These are phyloP conservation scores for Fusarium agapanthi DNA, from an alignment of 2,329 filamentous ascomycete species.

Conservation along the genomic window DNA sequence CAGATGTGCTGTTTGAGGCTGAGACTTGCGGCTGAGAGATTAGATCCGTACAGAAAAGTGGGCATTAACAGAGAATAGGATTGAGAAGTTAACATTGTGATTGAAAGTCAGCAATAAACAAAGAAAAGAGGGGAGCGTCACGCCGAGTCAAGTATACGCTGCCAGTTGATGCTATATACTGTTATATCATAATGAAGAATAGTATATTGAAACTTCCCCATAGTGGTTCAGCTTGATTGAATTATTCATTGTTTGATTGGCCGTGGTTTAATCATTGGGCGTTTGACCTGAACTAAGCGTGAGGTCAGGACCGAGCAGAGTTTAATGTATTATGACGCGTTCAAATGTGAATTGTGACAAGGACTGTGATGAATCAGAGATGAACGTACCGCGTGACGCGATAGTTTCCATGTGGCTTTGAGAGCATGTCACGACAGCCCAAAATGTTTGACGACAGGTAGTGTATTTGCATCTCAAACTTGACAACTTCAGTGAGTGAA, in stretches of 20 bases:
- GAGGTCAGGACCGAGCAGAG: not conserved
- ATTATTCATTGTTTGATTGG: not conserved
- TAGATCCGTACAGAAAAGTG: rapidly evolving
- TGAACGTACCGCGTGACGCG: not conserved
- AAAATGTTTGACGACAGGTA: not conserved
- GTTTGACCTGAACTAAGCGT: not conserved
- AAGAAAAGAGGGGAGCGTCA: not conserved
- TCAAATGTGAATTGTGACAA: not conserved
- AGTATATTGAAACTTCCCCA: no score
- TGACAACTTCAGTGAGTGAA: not conserved
- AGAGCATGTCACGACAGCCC: not conserved
- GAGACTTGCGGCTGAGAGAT: no score
- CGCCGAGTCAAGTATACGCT: not conserved
- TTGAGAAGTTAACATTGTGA: not conserved
- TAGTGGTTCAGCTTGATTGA: not conserved
- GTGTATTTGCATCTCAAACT: not conserved
- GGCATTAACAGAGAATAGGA: rapidly evolving
- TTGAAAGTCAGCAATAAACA: not conserved
- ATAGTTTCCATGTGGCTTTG: not conserved
- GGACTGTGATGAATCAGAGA: not conserved
- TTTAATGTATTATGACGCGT: not conserved
- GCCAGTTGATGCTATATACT: not conserved
- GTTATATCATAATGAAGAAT: no score
- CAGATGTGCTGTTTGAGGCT: no score
- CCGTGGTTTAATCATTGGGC: not conserved